A percentile compares a stretch with the other conserved stretches of the same genome.
These are phyloP conservation scores for Cryptosporidium viatorum DNA, from an alignment of 169 alveolate genomes.

Conservation along the genomic window DNA sequence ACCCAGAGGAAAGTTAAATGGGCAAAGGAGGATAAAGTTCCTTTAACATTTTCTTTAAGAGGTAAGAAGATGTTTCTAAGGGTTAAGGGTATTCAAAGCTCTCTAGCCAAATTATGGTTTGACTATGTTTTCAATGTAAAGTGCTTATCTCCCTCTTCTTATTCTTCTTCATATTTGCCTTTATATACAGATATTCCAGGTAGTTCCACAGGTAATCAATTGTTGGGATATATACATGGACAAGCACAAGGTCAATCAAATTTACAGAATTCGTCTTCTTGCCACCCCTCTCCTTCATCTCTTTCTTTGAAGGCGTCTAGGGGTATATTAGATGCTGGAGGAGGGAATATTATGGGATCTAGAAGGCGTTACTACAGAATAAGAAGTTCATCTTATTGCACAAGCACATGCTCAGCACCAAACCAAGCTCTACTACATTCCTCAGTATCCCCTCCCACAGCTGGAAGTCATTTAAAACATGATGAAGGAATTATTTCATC, in stretches of 20 bases:
- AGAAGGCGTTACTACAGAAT: not conserved
- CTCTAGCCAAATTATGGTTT: constrained; percentile 55
- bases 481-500: not conserved
- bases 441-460: not conserved
- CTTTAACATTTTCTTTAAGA: constrained; percentile 56
- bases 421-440: not conserved
- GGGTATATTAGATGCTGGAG: not conserved
- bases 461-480: not conserved
- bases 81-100: constrained; percentile 29
- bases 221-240: not conserved
- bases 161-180: not conserved
- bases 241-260: not conserved
- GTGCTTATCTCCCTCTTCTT: not conserved
- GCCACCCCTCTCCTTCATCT: not conserved
- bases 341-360: not conserved
- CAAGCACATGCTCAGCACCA: not conserved
- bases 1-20: constrained; percentile 64
- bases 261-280: not conserved
- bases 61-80: constrained; percentile 47
- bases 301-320: not conserved
- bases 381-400: not conserved
- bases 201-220: not conserved
- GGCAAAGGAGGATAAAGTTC: constrained; percentile 63
- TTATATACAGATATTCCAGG: not conserved
- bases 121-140: constrained; percentile 37